Evolutionary conservation across 1,284 basidiomycete genomes (phyloP), one percentile per base, ranked within the genome.

Genomic region (Blastosporella zonata): DNA sequence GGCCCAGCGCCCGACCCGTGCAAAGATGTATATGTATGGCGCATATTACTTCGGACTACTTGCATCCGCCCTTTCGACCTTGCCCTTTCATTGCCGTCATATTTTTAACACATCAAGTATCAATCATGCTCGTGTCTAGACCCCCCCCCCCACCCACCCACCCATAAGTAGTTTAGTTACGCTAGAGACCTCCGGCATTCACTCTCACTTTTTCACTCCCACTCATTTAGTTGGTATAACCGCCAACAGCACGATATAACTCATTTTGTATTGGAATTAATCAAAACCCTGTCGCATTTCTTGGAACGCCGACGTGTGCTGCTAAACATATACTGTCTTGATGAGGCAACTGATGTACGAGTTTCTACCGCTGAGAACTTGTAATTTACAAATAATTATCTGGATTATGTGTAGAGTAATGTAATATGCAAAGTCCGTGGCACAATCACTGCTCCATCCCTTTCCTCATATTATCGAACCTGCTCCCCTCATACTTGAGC

Each of bases 391-490:
- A 7, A 37, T 22, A 37, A 37, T 37, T 20, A 37, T 37, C 12
- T 5, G 13, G 8, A 6, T n/a, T 17, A 4, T 18, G 6, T 37
- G 18, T 20, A 37, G 4, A 4, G 3, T 5, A 22, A 5, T 20
- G 6, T 9, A 37, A 37, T 37, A 9, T 27, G 25, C 25, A 39
- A 39, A 9, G 37, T 23, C 12, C 17, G 6, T 20, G 21, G 4
- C 25, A 27, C 34, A 12, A 20, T 35, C 31, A 36, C 51, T 37
- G 55, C 33, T 56, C 52, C 80, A 85, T 85, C 12, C 86, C 85
- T n/a, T 77, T 77, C 59, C 73, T 75, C 74, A 91, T 70, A 62
- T 91, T 91, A 47, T 87, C 84, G 59, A 84, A 91, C 66, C 79
- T 75, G 60, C 87, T 90, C 31, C 72, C 68, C 59, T 84, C 79